Base-by-base conservation (phyloP, 2,329 filamentous ascomycete genomes). In the Sclerotinia spermophila region DNA sequence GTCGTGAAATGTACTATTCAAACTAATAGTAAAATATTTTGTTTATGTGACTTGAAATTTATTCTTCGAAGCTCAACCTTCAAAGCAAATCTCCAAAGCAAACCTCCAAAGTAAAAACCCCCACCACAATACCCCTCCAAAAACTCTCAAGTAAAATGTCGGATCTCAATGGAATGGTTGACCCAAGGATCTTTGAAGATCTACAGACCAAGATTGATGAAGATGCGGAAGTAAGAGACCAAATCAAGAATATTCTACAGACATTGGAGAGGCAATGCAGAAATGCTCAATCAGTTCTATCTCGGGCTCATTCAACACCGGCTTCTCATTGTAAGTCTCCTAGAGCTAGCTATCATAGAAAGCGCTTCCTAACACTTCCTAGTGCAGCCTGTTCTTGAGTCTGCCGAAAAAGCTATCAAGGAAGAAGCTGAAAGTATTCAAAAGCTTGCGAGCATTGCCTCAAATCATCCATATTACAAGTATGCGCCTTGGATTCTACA, bases 401-500 rank as follows among this genome's bases (percentile, higher is more conserved):
- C 92, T 75, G 90, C 93, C 1, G 87, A 93, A 72, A 82, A 83
- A 72, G 87, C 87, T 71, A 92, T 98, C 79, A 83, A 87, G 73
- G 87, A 91, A 48, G 89, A 97, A 80, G 86, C 92, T 70, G 84
- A 88, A 62, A 91, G 90, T 59, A 86, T 97, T 60, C 82, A 84
- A 71, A 88, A 90, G 75, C 87, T 99, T 59, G 87, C 88, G 72
- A 82, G 85, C 69, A 87, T 92, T 69, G 93, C 94, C 2, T 94
- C 93, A 38, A 86, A 92, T 79, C 91, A 96, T 78, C 95, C 96
- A 0, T 99, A 98, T 85, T 99, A 98, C 89, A 97, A 97, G 86
- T 97, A 79, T 61, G 82, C 68, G 11, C 42, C 30, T 27, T 40
- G 60, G 30, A 59, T 13, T 44, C 40, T 38, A 13, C 42, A 24